Evolutionary conservation across 495 filamentous ascomycete species (phyloP), one percentile per base, ranked within the genome.

Genomic region (Penicillium paxilli): DNA sequence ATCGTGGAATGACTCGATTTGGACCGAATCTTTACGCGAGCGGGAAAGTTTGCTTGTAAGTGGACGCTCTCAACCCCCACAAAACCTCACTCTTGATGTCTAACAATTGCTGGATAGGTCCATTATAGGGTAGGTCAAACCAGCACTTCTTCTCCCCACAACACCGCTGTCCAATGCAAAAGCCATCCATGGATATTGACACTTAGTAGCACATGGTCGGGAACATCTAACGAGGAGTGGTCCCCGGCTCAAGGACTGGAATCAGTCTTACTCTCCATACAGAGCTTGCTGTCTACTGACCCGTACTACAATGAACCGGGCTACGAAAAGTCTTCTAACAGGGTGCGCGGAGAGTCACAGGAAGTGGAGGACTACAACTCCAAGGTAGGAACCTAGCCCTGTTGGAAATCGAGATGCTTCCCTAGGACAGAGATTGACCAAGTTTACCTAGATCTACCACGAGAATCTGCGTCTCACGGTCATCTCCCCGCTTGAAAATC

Each of bases 271-370:
- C 83, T 98, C 25, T 98, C 94, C 5, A 97, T 98, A 48, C 94
- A 98, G 68, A 96, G 91, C 63, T 76, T 98, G 23, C 92, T 98
- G 87, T 95, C 91, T 1, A 72, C 83, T 20, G 96, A 97, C 66
- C 94, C 94, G 0, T 98, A 96, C 69, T 90, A 94, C 68, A 96
- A 97, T 59, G 94, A 98, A 64, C 94, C 94, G 16, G 94, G 94
- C 8, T 96, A 88, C 59, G 94, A 97, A 60, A 80, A 87, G 47
- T 82, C 85, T 17, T 85, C 26, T 30, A 37, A n/a, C 14, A 2
- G 2, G 16, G n/a, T 38, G 7, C 35, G 35, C 11, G 17, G 70
- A 79, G 88, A 96, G 63, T 86, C 89, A 72, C 83, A 87, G 65
- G 80, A 86, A 44, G 90, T 90, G 68, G 80, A 85, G 52, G 73